Conservation (phyloP, 2,329 filamentous ascomycete genomes). For the Xylariaceae sp. region DNA sequence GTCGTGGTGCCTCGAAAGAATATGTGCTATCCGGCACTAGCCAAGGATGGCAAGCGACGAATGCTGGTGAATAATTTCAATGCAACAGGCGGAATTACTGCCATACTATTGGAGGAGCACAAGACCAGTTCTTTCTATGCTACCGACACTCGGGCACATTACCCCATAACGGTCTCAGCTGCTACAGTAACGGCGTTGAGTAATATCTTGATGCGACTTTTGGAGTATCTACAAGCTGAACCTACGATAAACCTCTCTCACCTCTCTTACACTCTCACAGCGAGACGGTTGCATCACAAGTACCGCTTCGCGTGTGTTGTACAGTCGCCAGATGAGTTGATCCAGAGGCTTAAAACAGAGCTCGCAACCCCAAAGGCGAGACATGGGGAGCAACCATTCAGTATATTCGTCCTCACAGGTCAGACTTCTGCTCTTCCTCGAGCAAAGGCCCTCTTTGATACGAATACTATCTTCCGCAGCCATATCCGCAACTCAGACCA, state of each 20-base stretch:
- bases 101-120: slow-evolving; percentile 29
- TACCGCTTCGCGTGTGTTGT: slow-evolving; percentile 8
- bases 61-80: slow-evolving; percentile 32
- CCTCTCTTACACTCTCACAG: slow-evolving; percentile 31
- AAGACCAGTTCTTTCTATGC: background rate
- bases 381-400: background rate
- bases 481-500: slow-evolving; percentile 22
- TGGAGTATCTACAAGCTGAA: slow-evolving; percentile 12
- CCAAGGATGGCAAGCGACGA: slow-evolving; percentile 43
- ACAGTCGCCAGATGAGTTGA: slow-evolving; percentile 35
- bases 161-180: slow-evolving; percentile 26
- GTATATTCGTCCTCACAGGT: slow-evolving; percentile 1
- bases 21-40: slow-evolving; percentile 45
- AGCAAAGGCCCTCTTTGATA: slow-evolving; percentile 4
- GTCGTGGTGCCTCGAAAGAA: slow-evolving; percentile 38
- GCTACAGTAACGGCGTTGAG: slow-evolving; percentile 20
- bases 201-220: slow-evolving; percentile 12
- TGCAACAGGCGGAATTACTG: slow-evolving; percentile 30
- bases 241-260: slow-evolving; percentile 10
- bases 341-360: slow-evolving; percentile 50
- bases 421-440: slow-evolving; percentile 3
- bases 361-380: background rate
- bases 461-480: slow-evolving; percentile 1
- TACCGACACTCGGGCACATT: slow-evolving; percentile 10
- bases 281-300: slow-evolving; percentile 25